Evolutionary conservation across 208 protist species (phyloP), one percentile per base, ranked within the genome.

Genomic region (Leishmania tarentolae): DNA sequence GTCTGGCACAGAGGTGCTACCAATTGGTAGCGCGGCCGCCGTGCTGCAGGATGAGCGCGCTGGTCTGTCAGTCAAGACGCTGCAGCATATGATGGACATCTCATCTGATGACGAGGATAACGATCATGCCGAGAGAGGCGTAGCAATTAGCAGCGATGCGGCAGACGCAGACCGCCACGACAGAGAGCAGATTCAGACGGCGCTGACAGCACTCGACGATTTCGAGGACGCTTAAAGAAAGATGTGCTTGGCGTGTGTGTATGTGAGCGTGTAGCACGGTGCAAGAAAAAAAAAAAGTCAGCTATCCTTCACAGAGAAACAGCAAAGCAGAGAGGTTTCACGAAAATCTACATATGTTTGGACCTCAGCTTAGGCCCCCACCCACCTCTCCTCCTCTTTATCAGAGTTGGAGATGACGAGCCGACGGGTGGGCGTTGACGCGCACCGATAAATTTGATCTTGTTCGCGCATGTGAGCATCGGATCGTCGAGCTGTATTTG

Each of bases 151-250:
- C 47, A 47, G n/a, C 5, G 85, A 47, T 24, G 81, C 75, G 7
- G 83, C 66, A 21, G 83, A 85, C 73, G 84, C 86, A 56, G 85
- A 91, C 37, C 75, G 83, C 57, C 83, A 91, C 44, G 86, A 91
- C 56, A 35, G 83, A 52, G 81, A 92, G 76, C 84, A 88, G n/a
- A 94, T 97, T 73, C 84, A 90, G 75, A 90, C 88, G 31, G 94
- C 94, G 3, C 86, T 97, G 46, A 88, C 92, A 11, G 92, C 92
- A 0, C 87, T 97, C 53, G 94, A 97, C 76, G 94, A 97, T 78
- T 97, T 97, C 88, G 92, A 97, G 44, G 91, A 94, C 75, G 78
- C 94, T 28, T 97, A 96, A 53, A 17, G 40, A 9, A 50, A 7
- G 35, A 19, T 65, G 1, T 52, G 56, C 28, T 47, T 19, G 11